Evolutionary conservation across 192 early-diverging fungal species (phyloP), one percentile per base, ranked within the genome.

Genomic region (Coemansia sp.): DNA sequence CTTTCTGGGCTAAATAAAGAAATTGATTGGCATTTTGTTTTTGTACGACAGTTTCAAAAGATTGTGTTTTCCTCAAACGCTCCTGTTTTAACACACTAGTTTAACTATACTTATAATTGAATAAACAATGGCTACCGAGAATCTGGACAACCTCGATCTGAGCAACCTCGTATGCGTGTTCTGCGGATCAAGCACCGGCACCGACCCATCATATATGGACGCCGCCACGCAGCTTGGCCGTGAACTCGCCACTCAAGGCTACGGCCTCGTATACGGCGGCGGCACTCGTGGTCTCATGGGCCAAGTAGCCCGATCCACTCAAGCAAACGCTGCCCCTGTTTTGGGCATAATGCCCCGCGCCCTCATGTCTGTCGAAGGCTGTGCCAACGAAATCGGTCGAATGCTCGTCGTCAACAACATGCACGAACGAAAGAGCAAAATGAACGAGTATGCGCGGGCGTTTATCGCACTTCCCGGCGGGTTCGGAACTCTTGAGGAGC

Each of bases 391-490:
- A 8, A 58, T 84, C 11, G 87, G 86, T 12, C 69, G 76, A 37
- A 75, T 76, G 56, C 69, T 89, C 29, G 32, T 88, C 6, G 93
- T 95, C 14, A 67, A 85, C 60, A 88, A 89, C 75, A 94, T 96
- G 94, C 92, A 94, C 48, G 80, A 86, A 35, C 85, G 94, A 67
- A 96, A 96, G 73, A 70, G 70, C 19, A 64, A 82, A 67, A 90
- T 96, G 87, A 85, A 80, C 66, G 84, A 90, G 25, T 62, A 84
- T 58, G 62, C 83, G 17, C 76, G 84, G 59, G 92, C 87, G 4
- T 96, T 94, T 62, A 82, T 94, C 21, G 87, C 89, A 12, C 78
- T 96, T 39, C 94, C 94, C 0, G 94, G 94, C 19, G 94, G 94
- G 4, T 89, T 83, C 63, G 92, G 92, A 19, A 96, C 94, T 0